Evolutionary conservation across 2,329 filamentous ascomycete species (phyloP).

Genomic region (Arthrinium phaeospermum): DNA sequence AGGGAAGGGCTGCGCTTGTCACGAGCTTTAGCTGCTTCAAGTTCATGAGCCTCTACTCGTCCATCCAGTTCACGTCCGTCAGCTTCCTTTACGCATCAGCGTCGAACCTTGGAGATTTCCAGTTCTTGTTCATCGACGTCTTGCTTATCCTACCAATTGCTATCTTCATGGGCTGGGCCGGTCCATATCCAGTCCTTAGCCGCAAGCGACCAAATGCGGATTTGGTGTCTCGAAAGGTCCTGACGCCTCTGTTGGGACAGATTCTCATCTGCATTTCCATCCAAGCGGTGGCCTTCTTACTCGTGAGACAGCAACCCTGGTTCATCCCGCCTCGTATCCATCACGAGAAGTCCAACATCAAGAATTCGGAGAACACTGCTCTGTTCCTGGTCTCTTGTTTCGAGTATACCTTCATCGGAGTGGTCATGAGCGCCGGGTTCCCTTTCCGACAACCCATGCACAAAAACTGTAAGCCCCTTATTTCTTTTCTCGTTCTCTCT

Average conservation of each 20-base stretch:
- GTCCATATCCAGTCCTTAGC: constrained; percentile 76
- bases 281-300: constrained; percentile 75
- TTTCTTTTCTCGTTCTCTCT: constrained; percentile 11
- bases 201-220: constrained; percentile 90
- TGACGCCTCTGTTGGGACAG: constrained; percentile 87
- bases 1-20: constrained; percentile 93
- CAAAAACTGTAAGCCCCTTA: constrained; percentile 71
- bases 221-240: constrained; percentile 89
- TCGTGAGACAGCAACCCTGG: constrained; percentile 82
- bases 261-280: constrained; percentile 80
- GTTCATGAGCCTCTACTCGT: constrained; percentile 98
- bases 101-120: constrained; percentile 95
- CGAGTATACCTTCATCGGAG: constrained; percentile 89
- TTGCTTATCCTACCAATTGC: constrained; percentile 92
- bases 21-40: constrained; percentile 99
- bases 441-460: constrained; percentile 84
- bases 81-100: constrained; percentile 94
- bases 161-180: constrained; percentile 98
- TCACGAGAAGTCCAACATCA: constrained; percentile 79
- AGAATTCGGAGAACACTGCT: constrained; percentile 92
- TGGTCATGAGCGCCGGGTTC: constrained; percentile 88
- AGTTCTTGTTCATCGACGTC: constrained; percentile 94
- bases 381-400: constrained; percentile 91
- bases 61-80: constrained; percentile 98
- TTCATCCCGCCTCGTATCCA: constrained; percentile 82